Evolutionary conservation across 2,329 filamentous ascomycete species (phyloP).

Genomic region (Calonectria crousiana): DNA sequence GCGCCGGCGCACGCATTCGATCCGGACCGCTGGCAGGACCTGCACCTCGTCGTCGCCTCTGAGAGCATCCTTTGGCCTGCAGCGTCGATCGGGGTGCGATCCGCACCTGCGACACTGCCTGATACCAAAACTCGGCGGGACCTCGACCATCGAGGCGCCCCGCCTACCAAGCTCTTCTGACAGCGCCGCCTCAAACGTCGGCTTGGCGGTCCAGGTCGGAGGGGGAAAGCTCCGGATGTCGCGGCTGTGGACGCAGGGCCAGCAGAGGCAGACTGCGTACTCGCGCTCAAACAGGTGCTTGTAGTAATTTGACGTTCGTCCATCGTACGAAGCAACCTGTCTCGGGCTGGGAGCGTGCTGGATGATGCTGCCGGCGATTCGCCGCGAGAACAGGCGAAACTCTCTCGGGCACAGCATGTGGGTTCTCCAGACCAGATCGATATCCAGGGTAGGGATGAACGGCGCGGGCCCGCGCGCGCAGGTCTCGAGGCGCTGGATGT

Average conservation of each 20-base stretch:
- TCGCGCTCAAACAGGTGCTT: conserved; percentile 25
- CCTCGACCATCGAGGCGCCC: background rate
- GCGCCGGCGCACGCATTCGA: background rate
- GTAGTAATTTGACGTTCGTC: conserved; percentile 20
- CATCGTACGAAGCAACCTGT: background rate
- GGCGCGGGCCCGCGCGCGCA: no score
- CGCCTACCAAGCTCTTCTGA: conserved; percentile 20
- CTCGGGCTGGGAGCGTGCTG: conserved; percentile 24
- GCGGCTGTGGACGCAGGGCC: conserved; percentile 33
- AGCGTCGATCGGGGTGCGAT: conserved; percentile 27
- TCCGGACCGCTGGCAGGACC: background rate
- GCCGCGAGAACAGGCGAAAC: conserved; percentile 24
- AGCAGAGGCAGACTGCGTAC: conserved; percentile 33
- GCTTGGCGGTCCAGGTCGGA: background rate
- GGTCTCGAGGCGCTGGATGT: background rate
- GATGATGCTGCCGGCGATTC: conserved; percentile 20
- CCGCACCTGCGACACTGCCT: conserved; percentile 36
- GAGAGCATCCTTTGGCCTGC: conserved; percentile 23
- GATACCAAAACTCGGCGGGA: conserved; percentile 18
- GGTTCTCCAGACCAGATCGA: conserved; percentile 37
- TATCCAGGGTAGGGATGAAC: conserved; percentile 28
- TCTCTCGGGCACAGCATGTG: conserved; percentile 32
- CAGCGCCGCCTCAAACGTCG: background rate
- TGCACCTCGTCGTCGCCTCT: background rate
- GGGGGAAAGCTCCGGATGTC: background rate